Percentiles rank a stretch among this genome's conserved stretches.
Conservation (phyloP, 2,329 filamentous ascomycete genomes). For the Penicillium sp. region DNA sequence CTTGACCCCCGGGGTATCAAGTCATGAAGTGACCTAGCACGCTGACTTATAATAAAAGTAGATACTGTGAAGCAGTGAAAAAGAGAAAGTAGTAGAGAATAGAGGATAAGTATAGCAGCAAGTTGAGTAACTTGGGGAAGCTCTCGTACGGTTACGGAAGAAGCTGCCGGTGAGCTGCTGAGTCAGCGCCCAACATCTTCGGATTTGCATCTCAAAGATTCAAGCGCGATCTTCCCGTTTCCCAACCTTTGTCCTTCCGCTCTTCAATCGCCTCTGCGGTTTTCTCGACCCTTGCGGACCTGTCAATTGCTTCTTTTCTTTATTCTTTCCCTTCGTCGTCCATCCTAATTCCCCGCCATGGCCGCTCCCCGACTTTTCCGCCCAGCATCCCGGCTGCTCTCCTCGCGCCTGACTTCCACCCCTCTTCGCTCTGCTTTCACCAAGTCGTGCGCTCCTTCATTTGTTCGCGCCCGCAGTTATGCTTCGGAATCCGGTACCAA, state of each 20-base stretch:
- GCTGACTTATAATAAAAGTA: background rate
- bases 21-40: background rate
- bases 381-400: constrained; percentile 62
- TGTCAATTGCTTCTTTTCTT: constrained; percentile 15
- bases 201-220: constrained; percentile 30
- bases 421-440: constrained; percentile 56
- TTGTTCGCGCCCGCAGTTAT: constrained; percentile 54
- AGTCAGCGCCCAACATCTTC: constrained; percentile 40
- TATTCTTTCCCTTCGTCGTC: constrained; percentile 38
- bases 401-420: constrained; percentile 51
- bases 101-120: background rate
- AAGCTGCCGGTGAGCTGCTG: constrained; percentile 39
- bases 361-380: constrained; percentile 62
- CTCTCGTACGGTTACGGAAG: constrained; percentile 25
- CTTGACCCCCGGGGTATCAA: background rate
- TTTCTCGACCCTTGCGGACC: constrained; percentile 17
- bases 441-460: constrained; percentile 49
- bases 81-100: background rate
- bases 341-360: constrained; percentile 53
- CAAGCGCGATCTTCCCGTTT: constrained; percentile 13
- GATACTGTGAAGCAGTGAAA: background rate
- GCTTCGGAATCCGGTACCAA: constrained; percentile 65
- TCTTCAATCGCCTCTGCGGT: constrained; percentile 14
- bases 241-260: constrained; percentile 14
- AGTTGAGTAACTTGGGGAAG: background rate